Base-by-base conservation (phyloP, 2,329 filamentous ascomycete genomes). In the Eurotiales sp. region DNA sequence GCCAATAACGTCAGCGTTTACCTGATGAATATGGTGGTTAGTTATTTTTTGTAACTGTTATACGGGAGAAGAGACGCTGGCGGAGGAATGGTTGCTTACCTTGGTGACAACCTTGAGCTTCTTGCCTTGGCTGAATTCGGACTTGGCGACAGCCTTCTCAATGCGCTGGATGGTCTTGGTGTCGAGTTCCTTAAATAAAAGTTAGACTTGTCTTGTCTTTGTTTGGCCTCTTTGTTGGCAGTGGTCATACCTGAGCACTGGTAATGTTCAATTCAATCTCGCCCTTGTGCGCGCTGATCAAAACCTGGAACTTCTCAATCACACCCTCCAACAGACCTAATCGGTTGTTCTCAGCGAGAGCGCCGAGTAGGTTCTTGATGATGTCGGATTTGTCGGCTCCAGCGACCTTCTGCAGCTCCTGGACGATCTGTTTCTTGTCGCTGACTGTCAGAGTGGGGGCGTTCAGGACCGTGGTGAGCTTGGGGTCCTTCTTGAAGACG, bases 81-180 rank as follows among this genome's bases (percentile, higher is more conserved):
- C 15, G 27, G 29, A 21, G 41, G 43, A 58, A n/a, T 19, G n/a
- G n/a, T n/a, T n/a, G 29, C n/a, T 14, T 17, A 89, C 88, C 81
- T 90, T 87, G 77, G 95, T 87, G 64, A 90, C 88, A 65, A 97
- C 87, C 86, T 96, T 97, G 75, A 97, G 84, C 82, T 95, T 97
- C 86, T 96, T 91, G 78, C 91, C 91, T 72, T 87, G 82, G 69
- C 86, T 85, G 77, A 90, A 95, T 70, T 85, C 75, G 57, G 90
- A 96, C 83, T 96, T 97, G 76, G 85, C 71, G 65, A 97, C 85
- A 64, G 91, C 90, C 61, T 78, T 76, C 81, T 99, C 91, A 62
- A 99, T 83, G 69, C 93, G 87, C 72, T 73, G 78, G 65, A 99
- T 82, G 58, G 87, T 90, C 81, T 85, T 91, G 79, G 76, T 82